Evolutionary conservation across 352 stramenopile genomes (phyloP), one percentile per base, ranked within the genome.

Genomic region (Pythium phragmitis): DNA sequence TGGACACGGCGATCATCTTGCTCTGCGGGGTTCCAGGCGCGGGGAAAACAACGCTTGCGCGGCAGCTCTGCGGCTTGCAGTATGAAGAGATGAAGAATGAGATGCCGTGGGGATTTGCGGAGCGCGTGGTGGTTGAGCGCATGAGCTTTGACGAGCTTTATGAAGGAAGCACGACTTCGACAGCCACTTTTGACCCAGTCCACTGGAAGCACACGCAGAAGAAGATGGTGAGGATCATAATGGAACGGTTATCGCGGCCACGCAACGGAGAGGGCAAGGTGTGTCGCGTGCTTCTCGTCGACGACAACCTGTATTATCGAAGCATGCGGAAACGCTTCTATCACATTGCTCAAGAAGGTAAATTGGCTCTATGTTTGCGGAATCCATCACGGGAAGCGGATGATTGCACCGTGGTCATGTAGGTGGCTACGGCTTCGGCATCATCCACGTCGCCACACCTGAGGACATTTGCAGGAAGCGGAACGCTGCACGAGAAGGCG

Each of bases 221-320:
- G 42, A 65, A 68, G 7, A 91, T 92, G 83, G 60, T 59, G 14
- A 7, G 39, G 19, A 60, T 60, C 28, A 70, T 86, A 16, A 57
- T 57, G 12, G n/a, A 48, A 21, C 42, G 56, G 36, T 9, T 68
- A 70, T 13, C n/a, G 16, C 17, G 49, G 23, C 47, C 57, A 26
- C 36, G 21, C 4, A 47, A 39, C 0, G 19, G 12, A 9, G 55
- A 19, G 4, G 33, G 2, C 0, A 23, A 55, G 1, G 43, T 23
- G 6, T 57, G 61, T 7, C 52, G 82, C 7, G 68, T 91, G 30
- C 56, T 92, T 19, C 60, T 92, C 16, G 67, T 89, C 2, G 84
- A 92, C 42, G 84, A 92, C 56, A 91, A 85, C 51, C 89, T 92
- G 48, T 71, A 80, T 30, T 87, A 82, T 33, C 78, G 75, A 11